These are phyloP conservation scores for Desmodesmus armatus DNA, from an alignment of 139 green algal species.

Conservation along the genomic window DNA sequence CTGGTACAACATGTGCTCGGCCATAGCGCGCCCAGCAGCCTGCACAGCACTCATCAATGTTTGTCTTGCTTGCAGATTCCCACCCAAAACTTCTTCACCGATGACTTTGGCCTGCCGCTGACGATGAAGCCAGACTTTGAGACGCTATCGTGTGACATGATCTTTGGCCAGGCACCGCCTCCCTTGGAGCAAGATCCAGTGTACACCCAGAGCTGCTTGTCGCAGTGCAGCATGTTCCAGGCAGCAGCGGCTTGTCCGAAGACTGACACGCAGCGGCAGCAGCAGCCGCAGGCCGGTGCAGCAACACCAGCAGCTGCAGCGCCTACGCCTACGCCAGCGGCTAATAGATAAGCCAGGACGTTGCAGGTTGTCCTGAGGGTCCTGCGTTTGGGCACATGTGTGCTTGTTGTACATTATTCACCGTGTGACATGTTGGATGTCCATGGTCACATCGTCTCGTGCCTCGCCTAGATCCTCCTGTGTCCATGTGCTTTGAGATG, in stretches of 20 bases:
- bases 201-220: slow-evolving; percentile 71
- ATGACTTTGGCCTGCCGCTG: slow-evolving; percentile 75
- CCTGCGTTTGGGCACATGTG: too few relatives aligned
- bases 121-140: slow-evolving; percentile 82
- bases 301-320: slow-evolving; percentile 1
- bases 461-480: too few relatives aligned
- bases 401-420: too few relatives aligned
- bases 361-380: too few relatives aligned
- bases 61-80: slow-evolving; percentile 55
- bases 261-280: slow-evolving; percentile 43
- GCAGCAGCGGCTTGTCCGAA: slow-evolving; percentile 59
- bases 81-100: slow-evolving; percentile 72
- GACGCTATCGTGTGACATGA: slow-evolving; percentile 76
- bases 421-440: too few relatives aligned
- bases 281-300: neutral
- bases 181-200: slow-evolving; percentile 59
- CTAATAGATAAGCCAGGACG: neutral
- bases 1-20: too few relatives aligned
- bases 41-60: too few relatives aligned
- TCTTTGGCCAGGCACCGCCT: slow-evolving; percentile 73
- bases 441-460: too few relatives aligned
- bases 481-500: too few relatives aligned
- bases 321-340: neutral
- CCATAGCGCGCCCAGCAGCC: too few relatives aligned
- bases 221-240: slow-evolving; percentile 49